A percentile compares a stretch with the other conserved stretches of the same genome.
Conservation (phyloP, 306 rosid species). For the Vicia villosa region DNA sequence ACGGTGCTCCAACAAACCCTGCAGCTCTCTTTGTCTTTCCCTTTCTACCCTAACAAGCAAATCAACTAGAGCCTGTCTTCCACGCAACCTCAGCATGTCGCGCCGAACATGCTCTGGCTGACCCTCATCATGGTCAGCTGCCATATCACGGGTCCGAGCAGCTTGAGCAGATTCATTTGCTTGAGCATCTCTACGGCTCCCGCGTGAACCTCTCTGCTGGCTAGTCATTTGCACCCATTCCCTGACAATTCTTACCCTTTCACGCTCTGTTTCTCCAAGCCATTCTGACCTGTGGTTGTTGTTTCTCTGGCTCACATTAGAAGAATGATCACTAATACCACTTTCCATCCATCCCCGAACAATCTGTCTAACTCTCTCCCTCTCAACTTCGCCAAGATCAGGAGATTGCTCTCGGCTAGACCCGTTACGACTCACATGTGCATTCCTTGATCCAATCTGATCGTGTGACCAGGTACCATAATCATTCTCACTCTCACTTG, state of each 20-base stretch:
- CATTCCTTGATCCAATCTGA: slow-evolving; percentile 68
- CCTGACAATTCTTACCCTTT: slow-evolving; percentile 94
- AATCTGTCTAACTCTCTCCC: slow-evolving; percentile 98
- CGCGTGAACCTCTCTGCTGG: slow-evolving; percentile 93
- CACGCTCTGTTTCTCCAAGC: slow-evolving; percentile 99
- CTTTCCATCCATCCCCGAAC: slow-evolving; percentile 99
- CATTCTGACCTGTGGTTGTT: slow-evolving; percentile 82
- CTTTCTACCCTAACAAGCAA: slow-evolving; percentile 89
- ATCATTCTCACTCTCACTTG: slow-evolving; percentile 92
- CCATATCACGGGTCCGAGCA: slow-evolving; percentile 56
- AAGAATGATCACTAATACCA: slow-evolving; percentile 81
- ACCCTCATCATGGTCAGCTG: slow-evolving; percentile 73
- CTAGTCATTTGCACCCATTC: slow-evolving; percentile 99
- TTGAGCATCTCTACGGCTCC: slow-evolving; percentile 75
- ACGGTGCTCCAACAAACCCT: slow-evolving; percentile 91
- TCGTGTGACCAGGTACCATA: slow-evolving; percentile 85
- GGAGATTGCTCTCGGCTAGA: slow-evolving; percentile 99
- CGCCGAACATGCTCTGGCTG: slow-evolving; percentile 91
- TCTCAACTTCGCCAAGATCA: slow-evolving; percentile 97
- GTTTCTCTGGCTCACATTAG: slow-evolving; percentile 73
- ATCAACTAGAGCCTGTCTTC: slow-evolving; percentile 95
- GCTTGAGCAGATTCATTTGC: slow-evolving; percentile 57
- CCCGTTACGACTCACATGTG: slow-evolving; percentile 52
- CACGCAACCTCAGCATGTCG: slow-evolving; percentile 88
- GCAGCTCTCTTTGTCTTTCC: slow-evolving; percentile 95